phyloP scores from a whole-genome alignment of 2,329 filamentous ascomycete species.

The Cercospora zeina region DNA sequence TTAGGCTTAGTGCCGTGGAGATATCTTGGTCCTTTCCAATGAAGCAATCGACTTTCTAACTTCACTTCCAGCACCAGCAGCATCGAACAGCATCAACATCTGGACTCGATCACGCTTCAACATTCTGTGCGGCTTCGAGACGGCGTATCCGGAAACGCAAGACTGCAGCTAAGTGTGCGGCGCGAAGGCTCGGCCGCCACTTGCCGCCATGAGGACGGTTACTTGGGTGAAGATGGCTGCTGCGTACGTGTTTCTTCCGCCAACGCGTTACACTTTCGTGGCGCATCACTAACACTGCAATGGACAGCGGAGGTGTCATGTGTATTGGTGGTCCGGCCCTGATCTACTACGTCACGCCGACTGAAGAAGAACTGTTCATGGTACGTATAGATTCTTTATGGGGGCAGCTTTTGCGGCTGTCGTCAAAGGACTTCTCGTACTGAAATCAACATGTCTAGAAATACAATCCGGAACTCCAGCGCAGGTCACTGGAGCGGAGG shows the following conservation, averaged over 20 bases:
- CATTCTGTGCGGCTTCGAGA: not conserved
- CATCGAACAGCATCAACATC: constrained; percentile 8
- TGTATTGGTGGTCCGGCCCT: constrained; percentile 83
- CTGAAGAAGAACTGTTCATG: constrained; percentile 86
- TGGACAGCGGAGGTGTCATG: constrained; percentile 64
- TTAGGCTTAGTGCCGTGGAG: not conserved
- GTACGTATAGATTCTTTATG: constrained; percentile 38
- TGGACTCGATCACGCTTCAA: not conserved
- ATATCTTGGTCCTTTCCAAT: not conserved
- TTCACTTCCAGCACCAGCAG: constrained; percentile 1
- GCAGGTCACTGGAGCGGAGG: constrained; percentile 77
- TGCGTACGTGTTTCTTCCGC: constrained; percentile 55
- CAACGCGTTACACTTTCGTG: not conserved
- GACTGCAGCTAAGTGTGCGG: constrained; percentile 28
- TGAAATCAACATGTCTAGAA: constrained; percentile 47
- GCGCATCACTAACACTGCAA: not conserved
- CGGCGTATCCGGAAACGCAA: not conserved
- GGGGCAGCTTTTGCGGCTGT: not conserved
- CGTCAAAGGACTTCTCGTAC: not conserved
- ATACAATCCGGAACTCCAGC: constrained; percentile 94
- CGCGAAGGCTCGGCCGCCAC: not conserved
- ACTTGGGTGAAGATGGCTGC: constrained; percentile 68
- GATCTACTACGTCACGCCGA: constrained; percentile 75
- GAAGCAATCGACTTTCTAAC: constrained; percentile 19
- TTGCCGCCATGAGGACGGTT: constrained; percentile 46